Evolutionary conservation across 2,329 filamentous ascomycete genomes (phyloP), one percentile per base, ranked within the genome.

Genomic region (Eutypa lata): DNA sequence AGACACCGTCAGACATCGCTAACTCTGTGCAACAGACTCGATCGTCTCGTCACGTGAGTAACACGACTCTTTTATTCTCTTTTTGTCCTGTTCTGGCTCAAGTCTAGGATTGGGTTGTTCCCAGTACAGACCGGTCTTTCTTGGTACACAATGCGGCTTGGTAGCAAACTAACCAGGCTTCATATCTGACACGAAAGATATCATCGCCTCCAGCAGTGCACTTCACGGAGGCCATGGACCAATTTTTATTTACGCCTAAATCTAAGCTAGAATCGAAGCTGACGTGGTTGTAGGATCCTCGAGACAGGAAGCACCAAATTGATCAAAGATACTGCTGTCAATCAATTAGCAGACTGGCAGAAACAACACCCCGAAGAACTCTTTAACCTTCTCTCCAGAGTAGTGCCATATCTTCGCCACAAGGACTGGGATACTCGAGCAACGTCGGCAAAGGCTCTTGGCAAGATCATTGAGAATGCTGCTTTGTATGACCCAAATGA

Each of bases 301-400:
- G 94, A 99, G 80, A 97, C 94, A 53, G 94, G 94, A 64, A 97
- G 93, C 75, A 99, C 94, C 55, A 88, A 89, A 68, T 80, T 99
- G 61, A 97, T 99, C 68, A 88, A 95, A 62, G 96, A 97, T 68
- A 99, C 94, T 57, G 95, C 94, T 57, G 94, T 96, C 57, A 91
- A 95, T 68, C 94, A 99, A 74, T 82, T 99, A 58, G 94, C 92
- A 57, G 94, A 99, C 73, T 94, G 96, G 72, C 95, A 99, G 73
- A 97, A 97, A 70, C 90, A 94, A 71, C 94, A 97, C 65, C 94
- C 94, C 0, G 93, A 99, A 73, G 95, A 99, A 71, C 79, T 99
- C 1, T 97, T 97, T 74, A 97, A 97, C 68, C 81, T 99, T 7
- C 81, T 99, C 13, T 93, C 91, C 28, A 83, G 93, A 55, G 92